Conservation (phyloP, 306 rosid genomes). For the Rosa multiflora region DNA sequence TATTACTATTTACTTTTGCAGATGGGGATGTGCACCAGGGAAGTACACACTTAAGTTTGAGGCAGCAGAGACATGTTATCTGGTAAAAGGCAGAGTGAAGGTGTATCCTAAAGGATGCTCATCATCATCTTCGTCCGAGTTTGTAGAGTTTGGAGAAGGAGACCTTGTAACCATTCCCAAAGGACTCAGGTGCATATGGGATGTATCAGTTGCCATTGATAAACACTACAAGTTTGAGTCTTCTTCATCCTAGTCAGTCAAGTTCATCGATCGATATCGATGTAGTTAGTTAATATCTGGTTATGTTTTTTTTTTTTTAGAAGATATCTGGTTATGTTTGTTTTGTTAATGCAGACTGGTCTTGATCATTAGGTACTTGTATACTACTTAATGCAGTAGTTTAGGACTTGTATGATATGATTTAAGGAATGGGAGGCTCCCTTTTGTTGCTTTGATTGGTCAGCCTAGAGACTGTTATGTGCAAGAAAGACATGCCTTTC, state of each 20-base stretch:
- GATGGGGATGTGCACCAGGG: conserved; percentile 98
- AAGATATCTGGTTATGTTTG: neutral
- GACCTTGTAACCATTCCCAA: conserved; percentile 83
- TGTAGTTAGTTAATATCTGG: neutral
- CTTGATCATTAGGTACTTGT: neutral
- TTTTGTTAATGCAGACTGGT: neutral
- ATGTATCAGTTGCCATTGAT: conserved; percentile 75
- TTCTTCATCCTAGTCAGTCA: conserved; percentile 24
- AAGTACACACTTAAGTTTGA: conserved; percentile 80
- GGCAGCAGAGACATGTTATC: conserved; percentile 78
- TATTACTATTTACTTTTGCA: conserved; percentile 4
- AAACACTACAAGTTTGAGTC: conserved; percentile 82
- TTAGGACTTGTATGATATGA: neutral
- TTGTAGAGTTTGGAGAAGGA: conserved; percentile 80
- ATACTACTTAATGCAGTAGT: neutral
- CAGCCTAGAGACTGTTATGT: neutral
- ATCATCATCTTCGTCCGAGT: conserved; percentile 44
- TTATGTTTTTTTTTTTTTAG: neutral
- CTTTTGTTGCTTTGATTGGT: conserved; percentile 19
- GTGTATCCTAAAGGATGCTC: conserved; percentile 62
- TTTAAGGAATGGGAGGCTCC: neutral
- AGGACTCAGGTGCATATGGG: conserved; percentile 93
- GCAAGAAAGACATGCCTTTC: no score
- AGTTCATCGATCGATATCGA: neutral
- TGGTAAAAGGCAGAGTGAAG: conserved; percentile 77